These are phyloP conservation scores for Glycyrrhiza uralensis DNA, from an alignment of 306 rosid species.

Conservation along the genomic window DNA sequence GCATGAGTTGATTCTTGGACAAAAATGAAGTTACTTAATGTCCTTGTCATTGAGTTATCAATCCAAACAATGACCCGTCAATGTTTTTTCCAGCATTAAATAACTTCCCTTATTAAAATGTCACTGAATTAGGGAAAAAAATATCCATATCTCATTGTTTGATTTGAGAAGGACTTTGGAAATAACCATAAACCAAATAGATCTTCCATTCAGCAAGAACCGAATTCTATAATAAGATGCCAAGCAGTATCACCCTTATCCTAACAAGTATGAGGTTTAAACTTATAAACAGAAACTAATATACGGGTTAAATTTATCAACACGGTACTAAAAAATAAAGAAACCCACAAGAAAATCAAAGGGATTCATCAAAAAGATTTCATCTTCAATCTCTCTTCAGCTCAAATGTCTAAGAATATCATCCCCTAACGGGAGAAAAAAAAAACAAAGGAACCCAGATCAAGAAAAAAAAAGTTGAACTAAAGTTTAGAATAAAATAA, in stretches of 20 bases:
- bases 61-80: background rate
- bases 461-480: background rate
- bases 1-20: background rate
- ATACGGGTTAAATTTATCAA: background rate
- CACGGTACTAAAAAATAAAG: background rate
- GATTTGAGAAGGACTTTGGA: background rate
- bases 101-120: background rate
- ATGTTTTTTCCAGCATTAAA: background rate
- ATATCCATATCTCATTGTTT: background rate
- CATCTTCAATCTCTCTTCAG: background rate
- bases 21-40: background rate
- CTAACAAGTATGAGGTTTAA: background rate
- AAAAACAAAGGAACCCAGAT: background rate
- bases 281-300: background rate
- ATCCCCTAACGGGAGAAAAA: background rate
- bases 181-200: background rate
- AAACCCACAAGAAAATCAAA: constrained; percentile 1
- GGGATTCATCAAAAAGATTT: background rate
- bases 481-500: background rate
- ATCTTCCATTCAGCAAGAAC: background rate
- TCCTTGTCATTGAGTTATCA: background rate
- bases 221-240: background rate
- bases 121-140: background rate
- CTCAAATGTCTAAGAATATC: background rate
- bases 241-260: background rate